A percentile compares a stretch with the other conserved stretches of the same genome.
Evolutionary conservation across 768 basidiomycete genomes (phyloP).

Genomic region (Pluteus cervinus): DNA sequence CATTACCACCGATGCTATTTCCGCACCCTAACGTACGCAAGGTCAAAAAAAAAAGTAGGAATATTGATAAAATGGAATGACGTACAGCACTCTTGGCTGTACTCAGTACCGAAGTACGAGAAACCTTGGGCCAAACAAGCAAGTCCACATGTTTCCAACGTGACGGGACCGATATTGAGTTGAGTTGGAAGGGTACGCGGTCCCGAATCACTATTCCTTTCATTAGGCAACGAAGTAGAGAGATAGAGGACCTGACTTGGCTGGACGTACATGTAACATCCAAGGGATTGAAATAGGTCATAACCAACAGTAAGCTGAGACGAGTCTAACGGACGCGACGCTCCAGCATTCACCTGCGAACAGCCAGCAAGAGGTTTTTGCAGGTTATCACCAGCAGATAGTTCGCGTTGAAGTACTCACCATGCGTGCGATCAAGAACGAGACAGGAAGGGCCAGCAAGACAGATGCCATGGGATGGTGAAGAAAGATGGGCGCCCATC

Average conservation of each 20-base stretch:
- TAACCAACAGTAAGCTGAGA: conserved; percentile 2
- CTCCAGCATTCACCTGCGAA: too few species aligned
- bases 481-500: too few species aligned
- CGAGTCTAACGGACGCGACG: conserved; percentile 2
- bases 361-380: too few species aligned
- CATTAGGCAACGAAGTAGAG: not conserved
- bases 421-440: too few species aligned
- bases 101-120: conserved; percentile 72
- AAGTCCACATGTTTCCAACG: conserved; percentile 45
- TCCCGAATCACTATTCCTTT: conserved; percentile 8
- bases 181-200: conserved; percentile 7
- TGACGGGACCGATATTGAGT: conserved; percentile 19
- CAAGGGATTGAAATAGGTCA: conserved; percentile 25
- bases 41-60: not conserved
- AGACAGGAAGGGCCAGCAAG: too few species aligned
- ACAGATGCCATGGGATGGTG: too few species aligned
- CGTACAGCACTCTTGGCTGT: conserved; percentile 33
- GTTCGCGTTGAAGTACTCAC: too few species aligned
- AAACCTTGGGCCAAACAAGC: conserved; percentile 43
- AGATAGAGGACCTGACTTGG: not conserved
- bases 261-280: conserved; percentile 53
- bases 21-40: conserved; percentile 31
- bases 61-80: conserved; percentile 2
- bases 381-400: too few species aligned
- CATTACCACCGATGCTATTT: conserved; percentile 35